These are phyloP conservation scores for Thraustochytrium aureum DNA, from an alignment of 352 stramenopile genomes.

Conservation along the genomic window DNA sequence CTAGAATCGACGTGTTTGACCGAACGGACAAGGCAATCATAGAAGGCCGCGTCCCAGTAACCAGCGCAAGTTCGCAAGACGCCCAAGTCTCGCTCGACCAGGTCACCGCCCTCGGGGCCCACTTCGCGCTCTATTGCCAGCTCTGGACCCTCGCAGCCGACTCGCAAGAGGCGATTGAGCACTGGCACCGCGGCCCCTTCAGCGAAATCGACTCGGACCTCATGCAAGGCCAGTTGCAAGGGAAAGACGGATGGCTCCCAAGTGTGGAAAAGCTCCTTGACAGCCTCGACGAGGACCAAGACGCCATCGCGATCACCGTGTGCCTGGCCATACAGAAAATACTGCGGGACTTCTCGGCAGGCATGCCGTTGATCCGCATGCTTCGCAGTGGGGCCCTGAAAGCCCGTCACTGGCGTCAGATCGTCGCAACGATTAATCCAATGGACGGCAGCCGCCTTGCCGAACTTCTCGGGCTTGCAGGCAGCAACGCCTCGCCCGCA, in stretches of 20 bases:
- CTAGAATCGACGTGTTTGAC: conserved; percentile 37
- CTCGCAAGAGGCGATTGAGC: conserved; percentile 13
- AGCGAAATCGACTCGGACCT: neutral
- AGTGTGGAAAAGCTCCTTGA: conserved; percentile 1
- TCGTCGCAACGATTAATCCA: conserved; percentile 12
- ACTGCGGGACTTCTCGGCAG: conserved; percentile 10
- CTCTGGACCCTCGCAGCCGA: conserved; percentile 45
- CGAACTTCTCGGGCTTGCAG: conserved; percentile 2
- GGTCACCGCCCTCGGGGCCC: neutral
- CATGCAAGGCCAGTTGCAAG: neutral
- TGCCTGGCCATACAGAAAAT: neutral
- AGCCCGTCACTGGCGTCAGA: conserved; percentile 32
- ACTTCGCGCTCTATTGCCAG: conserved; percentile 4
- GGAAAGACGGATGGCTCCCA: conserved; percentile 9
- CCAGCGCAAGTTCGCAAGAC: conserved; percentile 23
- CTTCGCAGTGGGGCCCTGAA: conserved; percentile 12
- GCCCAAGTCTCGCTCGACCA: neutral
- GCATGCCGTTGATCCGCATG: conserved; percentile 3
- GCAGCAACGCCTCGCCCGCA: neutral
- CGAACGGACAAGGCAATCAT: conserved; percentile 5
- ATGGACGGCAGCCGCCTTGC: conserved; percentile 14
- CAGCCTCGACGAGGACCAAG: neutral
- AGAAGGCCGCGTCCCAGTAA: neutral
- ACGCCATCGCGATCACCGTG: neutral
- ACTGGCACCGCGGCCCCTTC: conserved; percentile 12